Conservation (phyloP, 2,329 filamentous ascomycete species). For the Thielaviopsis euricoi region DNA sequence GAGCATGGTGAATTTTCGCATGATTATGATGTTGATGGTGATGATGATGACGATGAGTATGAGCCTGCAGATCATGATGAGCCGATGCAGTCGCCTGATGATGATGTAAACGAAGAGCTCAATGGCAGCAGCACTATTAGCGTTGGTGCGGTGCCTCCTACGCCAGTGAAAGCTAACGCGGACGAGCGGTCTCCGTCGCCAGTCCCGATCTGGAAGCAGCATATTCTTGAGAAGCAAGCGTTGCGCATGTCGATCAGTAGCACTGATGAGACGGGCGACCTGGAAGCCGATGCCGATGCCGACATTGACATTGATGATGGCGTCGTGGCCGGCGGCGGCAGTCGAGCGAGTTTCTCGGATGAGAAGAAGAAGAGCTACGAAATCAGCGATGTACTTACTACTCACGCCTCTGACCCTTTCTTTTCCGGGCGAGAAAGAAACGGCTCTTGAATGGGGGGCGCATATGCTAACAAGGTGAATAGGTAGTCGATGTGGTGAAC, state of each 20-base stretch:
- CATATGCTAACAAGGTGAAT: not conserved
- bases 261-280: not conserved
- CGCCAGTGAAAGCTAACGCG: not conserved
- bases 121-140: not conserved
- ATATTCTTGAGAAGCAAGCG: not conserved
- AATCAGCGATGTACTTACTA: constrained; percentile 6
- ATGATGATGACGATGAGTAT: constrained; percentile 3
- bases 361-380: not conserved
- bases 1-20: not conserved
- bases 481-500: constrained; percentile 4
- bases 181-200: not conserved
- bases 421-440: not conserved
- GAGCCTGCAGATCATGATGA: not conserved
- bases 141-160: not conserved
- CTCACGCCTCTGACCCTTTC: not conserved
- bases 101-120: not conserved
- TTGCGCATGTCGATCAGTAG: not conserved
- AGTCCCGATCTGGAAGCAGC: constrained; percentile 6
- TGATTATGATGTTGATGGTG: not conserved
- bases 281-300: no score
- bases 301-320: no score
- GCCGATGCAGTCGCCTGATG: not conserved
- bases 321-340: not conserved
- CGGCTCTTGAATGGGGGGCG: not conserved
- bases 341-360: not conserved